phyloP scores from a whole-genome alignment of 768 basidiomycete species.

The Hemileccinum impolitum region DNA sequence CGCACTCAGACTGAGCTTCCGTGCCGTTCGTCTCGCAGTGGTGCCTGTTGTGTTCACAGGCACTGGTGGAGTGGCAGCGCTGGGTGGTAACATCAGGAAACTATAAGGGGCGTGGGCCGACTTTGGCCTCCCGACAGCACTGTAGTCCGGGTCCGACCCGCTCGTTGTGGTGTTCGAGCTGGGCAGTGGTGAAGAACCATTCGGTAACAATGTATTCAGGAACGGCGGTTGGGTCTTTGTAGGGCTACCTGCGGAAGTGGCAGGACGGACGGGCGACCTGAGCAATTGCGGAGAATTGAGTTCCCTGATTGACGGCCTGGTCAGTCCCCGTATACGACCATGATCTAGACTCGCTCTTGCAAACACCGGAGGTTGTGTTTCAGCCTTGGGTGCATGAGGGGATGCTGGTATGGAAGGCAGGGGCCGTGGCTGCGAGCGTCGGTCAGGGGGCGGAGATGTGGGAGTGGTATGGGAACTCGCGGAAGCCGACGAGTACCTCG shows the following conservation, averaged over 20 bases:
- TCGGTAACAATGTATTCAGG: neutral
- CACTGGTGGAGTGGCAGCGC: constrained; percentile 14
- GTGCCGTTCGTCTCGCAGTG: constrained; percentile 39
- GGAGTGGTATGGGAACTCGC: constrained; percentile 8
- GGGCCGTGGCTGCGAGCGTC: constrained; percentile 14
- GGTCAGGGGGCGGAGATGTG: constrained; percentile 7
- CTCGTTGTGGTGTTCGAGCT: neutral
- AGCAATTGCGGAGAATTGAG: constrained; percentile 1
- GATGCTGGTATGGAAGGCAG: constrained; percentile 31
- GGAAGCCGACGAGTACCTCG: constrained; percentile 25
- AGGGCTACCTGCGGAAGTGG: constrained; percentile 37
- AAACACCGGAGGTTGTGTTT: constrained; percentile 18
- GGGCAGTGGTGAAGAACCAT: neutral
- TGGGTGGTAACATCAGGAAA: constrained; percentile 11
- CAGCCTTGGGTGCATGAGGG: constrained; percentile 18
- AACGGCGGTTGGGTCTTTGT: constrained; percentile 9
- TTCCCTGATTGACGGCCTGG: constrained; percentile 2
- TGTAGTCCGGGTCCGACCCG: constrained; percentile 1
- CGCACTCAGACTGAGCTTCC: constrained; percentile 68
- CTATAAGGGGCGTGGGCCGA: constrained; percentile 26
- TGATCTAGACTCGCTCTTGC: constrained; percentile 19
- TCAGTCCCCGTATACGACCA: constrained; percentile 11
- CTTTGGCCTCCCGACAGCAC: constrained; percentile 16
- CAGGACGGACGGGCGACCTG: constrained; percentile 32
- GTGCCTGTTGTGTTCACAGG: constrained; percentile 19